Base-by-base conservation (phyloP, 108 stramenopile genomes). In the Nitzschia putrida region DNA sequence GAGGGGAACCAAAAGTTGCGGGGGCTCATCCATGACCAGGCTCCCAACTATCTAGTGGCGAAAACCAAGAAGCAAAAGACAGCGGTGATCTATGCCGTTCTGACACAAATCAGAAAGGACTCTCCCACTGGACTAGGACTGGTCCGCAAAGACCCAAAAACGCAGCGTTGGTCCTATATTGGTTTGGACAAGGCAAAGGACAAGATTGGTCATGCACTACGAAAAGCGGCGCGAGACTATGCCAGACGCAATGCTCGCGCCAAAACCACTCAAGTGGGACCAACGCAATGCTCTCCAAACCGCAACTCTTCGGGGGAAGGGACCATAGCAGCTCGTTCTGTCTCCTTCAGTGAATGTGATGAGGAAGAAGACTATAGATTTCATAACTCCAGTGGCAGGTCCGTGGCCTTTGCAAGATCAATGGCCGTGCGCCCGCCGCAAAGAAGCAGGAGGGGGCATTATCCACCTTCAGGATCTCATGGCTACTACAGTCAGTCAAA, bases 1-100 rank as follows among this genome's bases (percentile, higher is more conserved):
- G 75, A 41, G 11, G 81, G 81, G 18, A 82, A 82, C 52, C 2
- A 43, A 16, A 73, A 39, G 57, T 59, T 82, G 7, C 65, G 81
- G 0, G 61, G 73, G 2, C 38, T 82, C 7, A 53, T 82, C 0
- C 41, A 61, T n/a, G 57, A 51, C 7, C 56, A 77, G 42, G 81
- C 73, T 9, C 67, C 66, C 7, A 53, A 58, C 20, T 82, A 82
- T 26, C 26, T 76, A 12, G 26, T 45, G 13, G 76, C 76, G 13
- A 25, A 20, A 0, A 63, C 71, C n/a, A 77, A 73, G 45, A 54
- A 25, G n/a, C 67, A 70, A 13, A 77, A 73, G 63, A 72, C 64
- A 7, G 18, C 10, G 6, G 68, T 82, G 7, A 72, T 82, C 40
- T 11, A 53, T 9, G 53, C 23, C 8, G 73, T 82, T 8, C 45